Conservation (phyloP, 2,329 filamentous ascomycete species). For the Ilyonectria robusta region DNA sequence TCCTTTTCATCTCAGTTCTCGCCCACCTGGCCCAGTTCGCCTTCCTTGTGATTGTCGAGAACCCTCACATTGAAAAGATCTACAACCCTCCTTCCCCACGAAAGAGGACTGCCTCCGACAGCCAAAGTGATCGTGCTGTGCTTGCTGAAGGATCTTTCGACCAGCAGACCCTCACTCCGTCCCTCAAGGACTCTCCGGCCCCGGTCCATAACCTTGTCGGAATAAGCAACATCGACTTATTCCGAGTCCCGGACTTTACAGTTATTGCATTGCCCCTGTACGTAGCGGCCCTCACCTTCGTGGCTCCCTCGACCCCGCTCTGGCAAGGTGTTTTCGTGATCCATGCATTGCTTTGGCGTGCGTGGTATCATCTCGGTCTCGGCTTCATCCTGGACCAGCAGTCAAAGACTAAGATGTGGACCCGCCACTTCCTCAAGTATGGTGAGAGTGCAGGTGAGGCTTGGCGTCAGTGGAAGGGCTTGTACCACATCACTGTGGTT, state of each 20-base stretch:
- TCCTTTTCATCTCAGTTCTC: constrained; percentile 95
- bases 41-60: constrained; percentile 93
- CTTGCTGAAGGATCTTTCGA: constrained; percentile 46
- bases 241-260: constrained; percentile 87
- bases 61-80: constrained; percentile 97
- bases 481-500: constrained; percentile 93
- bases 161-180: constrained; percentile 41
- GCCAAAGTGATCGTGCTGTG: constrained; percentile 49
- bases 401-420: constrained; percentile 94
- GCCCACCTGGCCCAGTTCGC: constrained; percentile 95
- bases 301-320: constrained; percentile 82
- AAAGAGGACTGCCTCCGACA: constrained; percentile 61
- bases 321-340: constrained; percentile 85
- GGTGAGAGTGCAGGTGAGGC: constrained; percentile 92
- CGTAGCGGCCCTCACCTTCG: constrained; percentile 78
- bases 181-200: constrained; percentile 64
- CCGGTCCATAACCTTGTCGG: constrained; percentile 89
- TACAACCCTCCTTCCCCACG: constrained; percentile 92
- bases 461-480: constrained; percentile 97
- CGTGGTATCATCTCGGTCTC: constrained; percentile 93
- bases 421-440: constrained; percentile 96
- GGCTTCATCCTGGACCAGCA: constrained; percentile 88
- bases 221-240: constrained; percentile 86
- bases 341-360: constrained; percentile 85
- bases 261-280: constrained; percentile 84